Base-by-base conservation (phyloP, 768 basidiomycete genomes). In the Lentinus brumalis region DNA sequence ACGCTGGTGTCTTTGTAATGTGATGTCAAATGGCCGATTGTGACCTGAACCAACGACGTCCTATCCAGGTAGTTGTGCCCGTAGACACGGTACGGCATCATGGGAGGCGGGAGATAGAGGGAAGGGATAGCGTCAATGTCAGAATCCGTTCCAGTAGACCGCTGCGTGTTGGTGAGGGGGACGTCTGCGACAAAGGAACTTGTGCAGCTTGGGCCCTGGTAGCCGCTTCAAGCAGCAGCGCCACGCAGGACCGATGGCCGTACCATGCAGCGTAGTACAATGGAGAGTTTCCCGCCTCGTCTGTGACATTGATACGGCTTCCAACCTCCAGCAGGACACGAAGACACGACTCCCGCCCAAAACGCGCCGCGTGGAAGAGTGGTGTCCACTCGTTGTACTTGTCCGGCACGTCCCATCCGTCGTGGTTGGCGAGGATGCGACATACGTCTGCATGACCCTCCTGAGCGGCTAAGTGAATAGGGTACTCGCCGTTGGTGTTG, bases 361-460 rank as follows among this genome's bases (percentile, higher is more conserved):
- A 89, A 40, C 93, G 88, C 5, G 95, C 89, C 3, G 97, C 94
- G 74, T 98, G 96, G 70, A 96, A 94, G 46, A 98, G 81, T 29
- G 97, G 97, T 7, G 96, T 98, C 94, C 96, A 98, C 72, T 97
- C 94, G 70, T 96, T 91, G 74, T 96, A 98, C 75, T 96, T 98
- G 81, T 99, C 97, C 1, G 89, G 87, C 8, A 84, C 81, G 73
- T 93, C 94, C 86, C 88, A 93, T 41, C 87, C 93, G 51, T 86
- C 88, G 42, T 85, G 85, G 32, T 78, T 78, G 4, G 94, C 77
- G 38, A 99, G 83, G 7, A 94, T 74, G 59, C 76, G 81, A 72
- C 96, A 96, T 18, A 97, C 85, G n/a, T 87, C 84, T 8, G 83
- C 83, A 64, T 97, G 95, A 4, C 97, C 97, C 70, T 94, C 91